Percentiles rank a stretch among this genome's conserved stretches.
Conservation (phyloP, 805 yeast species). For the Isabelozyma rhagii region DNA sequence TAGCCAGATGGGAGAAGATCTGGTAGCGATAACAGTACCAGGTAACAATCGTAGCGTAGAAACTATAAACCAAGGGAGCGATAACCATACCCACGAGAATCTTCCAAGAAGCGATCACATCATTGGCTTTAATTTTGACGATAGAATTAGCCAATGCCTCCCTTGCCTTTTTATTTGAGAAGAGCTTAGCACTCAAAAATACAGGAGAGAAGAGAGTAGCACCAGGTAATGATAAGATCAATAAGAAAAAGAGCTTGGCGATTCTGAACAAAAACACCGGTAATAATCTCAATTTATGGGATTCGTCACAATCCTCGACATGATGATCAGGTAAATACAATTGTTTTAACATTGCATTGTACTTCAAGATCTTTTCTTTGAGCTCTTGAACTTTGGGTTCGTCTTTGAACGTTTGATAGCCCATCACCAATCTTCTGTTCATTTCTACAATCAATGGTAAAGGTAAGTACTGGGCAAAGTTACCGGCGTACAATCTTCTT, state of each 20-base stretch:
- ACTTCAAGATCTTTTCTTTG: conserved; percentile 60
- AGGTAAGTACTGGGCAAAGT: conserved; percentile 67
- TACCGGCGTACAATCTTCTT: conserved; percentile 79
- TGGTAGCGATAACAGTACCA: conserved; percentile 23
- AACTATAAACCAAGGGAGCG: conserved; percentile 80
- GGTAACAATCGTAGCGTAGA: conserved; percentile 68
- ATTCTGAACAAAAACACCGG: conserved; percentile 57
- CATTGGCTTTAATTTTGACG: conserved; percentile 88
- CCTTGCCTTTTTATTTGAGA: conserved; percentile 69
- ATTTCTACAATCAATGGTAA: conserved; percentile 83
- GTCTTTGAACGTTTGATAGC: conserved; percentile 70
- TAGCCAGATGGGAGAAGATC: conserved; percentile 14
- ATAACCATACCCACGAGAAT: conserved; percentile 82
- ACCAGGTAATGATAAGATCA: conserved; percentile 82
- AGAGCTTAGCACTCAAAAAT: conserved; percentile 69
- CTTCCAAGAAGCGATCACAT: conserved; percentile 97
- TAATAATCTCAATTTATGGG: conserved; percentile 47
- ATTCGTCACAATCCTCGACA: conserved; percentile 53
- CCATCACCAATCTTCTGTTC: conserved; percentile 82
- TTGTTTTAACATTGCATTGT: conserved; percentile 57
- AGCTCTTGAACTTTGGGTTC: conserved; percentile 64
- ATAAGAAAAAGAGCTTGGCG: conserved; percentile 51
- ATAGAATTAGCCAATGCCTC: conserved; percentile 82
- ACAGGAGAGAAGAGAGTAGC: conserved; percentile 83
- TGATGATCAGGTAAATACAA: conserved; percentile 55